Evolutionary conservation across 306 rosid genomes (phyloP).

Genomic region (Rosa chinensis): DNA sequence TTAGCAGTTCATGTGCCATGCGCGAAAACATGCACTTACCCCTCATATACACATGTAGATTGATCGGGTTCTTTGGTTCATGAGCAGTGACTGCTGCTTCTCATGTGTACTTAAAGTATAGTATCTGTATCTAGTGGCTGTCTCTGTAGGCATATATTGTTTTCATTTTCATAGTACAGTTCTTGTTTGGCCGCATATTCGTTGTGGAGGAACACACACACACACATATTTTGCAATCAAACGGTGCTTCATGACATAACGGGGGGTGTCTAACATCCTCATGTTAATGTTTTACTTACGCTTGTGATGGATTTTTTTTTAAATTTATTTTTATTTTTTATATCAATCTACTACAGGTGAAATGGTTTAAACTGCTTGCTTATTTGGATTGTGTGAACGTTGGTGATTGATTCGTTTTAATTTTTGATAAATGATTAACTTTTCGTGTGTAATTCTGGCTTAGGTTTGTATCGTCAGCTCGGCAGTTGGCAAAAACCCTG

Average conservation of each 20-base stretch:
- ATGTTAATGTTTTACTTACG: neutral
- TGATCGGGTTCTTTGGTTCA: too few relatives aligned
- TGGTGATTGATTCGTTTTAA: neutral
- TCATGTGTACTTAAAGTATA: too few relatives aligned
- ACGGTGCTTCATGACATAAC: neutral
- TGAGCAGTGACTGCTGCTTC: too few relatives aligned
- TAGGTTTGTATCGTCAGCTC: slow-evolving; percentile 94
- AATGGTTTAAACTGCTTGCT: neutral
- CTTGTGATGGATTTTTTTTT: neutral
- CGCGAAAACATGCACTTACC: too few relatives aligned
- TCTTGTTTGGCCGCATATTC: neutral
- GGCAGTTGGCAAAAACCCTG: slow-evolving; percentile 93
- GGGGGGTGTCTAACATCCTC: neutral
- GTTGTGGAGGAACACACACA: neutral
- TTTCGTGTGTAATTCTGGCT: slow-evolving; percentile 16
- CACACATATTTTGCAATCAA: neutral
- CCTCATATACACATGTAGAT: too few relatives aligned
- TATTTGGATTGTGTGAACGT: neutral
- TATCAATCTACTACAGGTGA: neutral
- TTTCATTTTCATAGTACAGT: neutral
- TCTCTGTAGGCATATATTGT: neutral
- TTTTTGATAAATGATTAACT: slow-evolving; percentile 5
- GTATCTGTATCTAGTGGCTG: neutral
- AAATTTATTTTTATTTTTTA: neutral
- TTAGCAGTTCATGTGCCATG: neutral